phyloP scores from a whole-genome alignment of 2,329 filamentous ascomycete genomes.

The Aspergillus sp. region DNA sequence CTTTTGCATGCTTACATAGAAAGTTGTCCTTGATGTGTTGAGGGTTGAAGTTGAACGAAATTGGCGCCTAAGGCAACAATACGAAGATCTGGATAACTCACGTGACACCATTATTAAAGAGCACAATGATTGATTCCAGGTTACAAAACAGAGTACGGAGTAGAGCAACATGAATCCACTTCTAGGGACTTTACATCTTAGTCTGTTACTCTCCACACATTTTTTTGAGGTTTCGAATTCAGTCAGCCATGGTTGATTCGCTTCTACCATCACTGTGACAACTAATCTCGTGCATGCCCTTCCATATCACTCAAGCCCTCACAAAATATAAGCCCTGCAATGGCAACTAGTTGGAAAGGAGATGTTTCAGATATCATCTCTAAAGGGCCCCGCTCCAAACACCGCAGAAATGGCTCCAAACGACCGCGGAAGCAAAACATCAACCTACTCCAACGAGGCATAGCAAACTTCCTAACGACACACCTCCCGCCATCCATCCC shows the following conservation, averaged over 20 bases:
- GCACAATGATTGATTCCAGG: not conserved
- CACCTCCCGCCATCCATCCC: conserved; percentile 24
- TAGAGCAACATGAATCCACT: not conserved
- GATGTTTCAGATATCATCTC: not conserved
- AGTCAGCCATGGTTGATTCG: not conserved
- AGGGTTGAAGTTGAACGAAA: no score
- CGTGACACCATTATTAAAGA: not conserved
- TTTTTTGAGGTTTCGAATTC: not conserved
- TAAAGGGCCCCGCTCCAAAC: not conserved
- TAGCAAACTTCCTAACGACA: conserved; percentile 35
- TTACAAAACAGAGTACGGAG: not conserved
- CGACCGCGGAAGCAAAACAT: conserved; percentile 17
- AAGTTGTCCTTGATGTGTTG: not conserved
- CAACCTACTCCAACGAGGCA: conserved; percentile 39
- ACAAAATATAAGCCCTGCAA: not conserved
- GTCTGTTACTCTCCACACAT: not conserved
- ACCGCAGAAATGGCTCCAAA: conserved; percentile 7
- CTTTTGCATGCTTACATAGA: not conserved
- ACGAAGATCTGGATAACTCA: not conserved
- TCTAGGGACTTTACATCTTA: not conserved
- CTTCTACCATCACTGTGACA: not conserved
- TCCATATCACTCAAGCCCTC: not conserved
- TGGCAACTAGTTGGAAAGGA: not conserved
- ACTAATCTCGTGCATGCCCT: not conserved
- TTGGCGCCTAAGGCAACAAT: conserved; percentile 1